These are phyloP conservation scores for Exophiala aquamarina DNA, from an alignment of 2,329 filamentous ascomycete genomes.

Conservation along the genomic window DNA sequence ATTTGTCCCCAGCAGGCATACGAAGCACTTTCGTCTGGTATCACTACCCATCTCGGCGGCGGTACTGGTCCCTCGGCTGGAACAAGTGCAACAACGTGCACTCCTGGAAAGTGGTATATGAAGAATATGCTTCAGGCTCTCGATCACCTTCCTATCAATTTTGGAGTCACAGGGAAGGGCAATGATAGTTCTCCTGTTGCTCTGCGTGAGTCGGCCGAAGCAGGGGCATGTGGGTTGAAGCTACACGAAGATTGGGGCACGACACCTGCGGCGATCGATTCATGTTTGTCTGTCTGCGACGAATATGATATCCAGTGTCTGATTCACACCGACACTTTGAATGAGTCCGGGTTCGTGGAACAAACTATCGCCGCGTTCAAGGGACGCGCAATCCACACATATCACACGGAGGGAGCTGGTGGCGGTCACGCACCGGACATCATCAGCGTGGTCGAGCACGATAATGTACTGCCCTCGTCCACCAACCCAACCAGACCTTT, in stretches of 20 bases:
- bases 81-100: conserved; percentile 90
- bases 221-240: conserved; percentile 87
- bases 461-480: conserved; percentile 83
- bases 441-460: conserved; percentile 85
- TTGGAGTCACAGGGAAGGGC: conserved; percentile 90
- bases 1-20: conserved; percentile 91
- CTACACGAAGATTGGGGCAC: conserved; percentile 95
- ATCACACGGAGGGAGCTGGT: conserved; percentile 93
- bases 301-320: conserved; percentile 89
- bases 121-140: conserved; percentile 86
- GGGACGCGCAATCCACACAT: conserved; percentile 86
- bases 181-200: conserved; percentile 74
- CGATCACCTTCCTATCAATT: conserved; percentile 78
- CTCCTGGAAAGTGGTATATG: conserved; percentile 79
- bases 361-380: conserved; percentile 85
- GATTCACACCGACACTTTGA: conserved; percentile 94
- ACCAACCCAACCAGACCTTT: conserved; percentile 92
- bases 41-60: conserved; percentile 88
- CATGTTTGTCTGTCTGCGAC: conserved; percentile 81
- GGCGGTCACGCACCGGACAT: conserved; percentile 96
- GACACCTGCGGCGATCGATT: conserved; percentile 87
- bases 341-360: conserved; percentile 96
- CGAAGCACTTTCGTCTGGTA: conserved; percentile 78
- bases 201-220: conserved; percentile 75
- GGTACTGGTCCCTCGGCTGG: conserved; percentile 91